Evolutionary conservation across 2,329 filamentous ascomycete genomes (phyloP).

Genomic region (Periconia sp.): DNA sequence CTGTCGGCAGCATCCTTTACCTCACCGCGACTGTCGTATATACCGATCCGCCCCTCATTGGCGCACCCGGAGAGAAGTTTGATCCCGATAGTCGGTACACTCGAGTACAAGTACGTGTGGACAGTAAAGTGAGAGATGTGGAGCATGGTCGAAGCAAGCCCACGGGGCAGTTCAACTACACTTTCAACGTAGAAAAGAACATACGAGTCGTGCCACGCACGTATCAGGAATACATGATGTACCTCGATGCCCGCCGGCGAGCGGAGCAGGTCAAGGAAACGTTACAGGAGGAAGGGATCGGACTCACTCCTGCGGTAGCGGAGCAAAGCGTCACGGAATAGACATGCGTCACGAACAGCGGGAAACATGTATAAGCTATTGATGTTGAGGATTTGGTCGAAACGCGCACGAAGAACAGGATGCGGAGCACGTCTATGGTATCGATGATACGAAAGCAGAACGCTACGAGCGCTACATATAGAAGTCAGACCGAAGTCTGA

Average conservation of each 20-base stretch:
- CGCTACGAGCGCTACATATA: conserved; percentile 5
- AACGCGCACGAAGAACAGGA: background rate
- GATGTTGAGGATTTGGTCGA: background rate
- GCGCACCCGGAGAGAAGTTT: conserved; percentile 38
- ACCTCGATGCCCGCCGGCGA: conserved; percentile 61
- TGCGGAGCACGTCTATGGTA: background rate
- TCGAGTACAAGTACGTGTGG: conserved; percentile 69
- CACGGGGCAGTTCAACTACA: conserved; percentile 77
- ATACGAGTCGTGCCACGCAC: conserved; percentile 66
- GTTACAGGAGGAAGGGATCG: conserved; percentile 28
- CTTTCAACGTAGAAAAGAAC: conserved; percentile 65
- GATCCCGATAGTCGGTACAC: conserved; percentile 51
- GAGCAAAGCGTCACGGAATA: conserved; percentile 42
- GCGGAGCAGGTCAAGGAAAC: conserved; percentile 52
- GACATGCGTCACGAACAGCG: background rate
- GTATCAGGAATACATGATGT: conserved; percentile 67
- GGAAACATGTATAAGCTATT: background rate
- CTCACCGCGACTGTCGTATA: conserved; percentile 72
- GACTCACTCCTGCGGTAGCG: conserved; percentile 30
- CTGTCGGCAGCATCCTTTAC: conserved; percentile 73
- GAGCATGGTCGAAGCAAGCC: conserved; percentile 68
- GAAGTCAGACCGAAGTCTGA: background rate
- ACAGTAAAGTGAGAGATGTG: conserved; percentile 71
- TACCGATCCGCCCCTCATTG: conserved; percentile 62
- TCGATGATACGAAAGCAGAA: background rate